These are phyloP conservation scores for Penicillium salamii DNA, from an alignment of 495 filamentous ascomycete species.

Conservation along the genomic window DNA sequence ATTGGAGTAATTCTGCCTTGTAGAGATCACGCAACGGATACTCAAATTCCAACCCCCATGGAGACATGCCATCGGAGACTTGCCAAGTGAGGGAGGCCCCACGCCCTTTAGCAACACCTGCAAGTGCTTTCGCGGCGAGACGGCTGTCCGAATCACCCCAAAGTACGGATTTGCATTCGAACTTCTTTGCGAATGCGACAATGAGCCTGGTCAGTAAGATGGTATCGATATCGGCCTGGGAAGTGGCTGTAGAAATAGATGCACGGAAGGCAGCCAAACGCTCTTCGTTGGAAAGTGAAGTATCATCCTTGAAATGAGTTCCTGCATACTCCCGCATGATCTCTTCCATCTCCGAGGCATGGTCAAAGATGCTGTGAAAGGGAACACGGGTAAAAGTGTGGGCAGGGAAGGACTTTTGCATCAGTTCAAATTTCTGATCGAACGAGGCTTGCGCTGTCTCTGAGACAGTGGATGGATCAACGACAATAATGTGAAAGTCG, in stretches of 20 bases:
- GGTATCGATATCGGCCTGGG: slow-evolving; percentile 66
- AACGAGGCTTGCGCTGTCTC: slow-evolving; percentile 21
- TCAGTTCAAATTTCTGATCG: slow-evolving; percentile 32
- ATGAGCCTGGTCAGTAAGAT: slow-evolving; percentile 70
- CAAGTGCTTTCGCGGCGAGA: slow-evolving; percentile 80
- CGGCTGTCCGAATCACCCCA: slow-evolving; percentile 86
- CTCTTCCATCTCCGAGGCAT: slow-evolving; percentile 31
- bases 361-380: slow-evolving; percentile 56
- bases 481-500: slow-evolving; percentile 61
- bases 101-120: slow-evolving; percentile 86
- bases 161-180: slow-evolving; percentile 65
- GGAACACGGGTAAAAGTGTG: slow-evolving; percentile 53
- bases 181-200: slow-evolving; percentile 55
- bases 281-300: slow-evolving; percentile 33
- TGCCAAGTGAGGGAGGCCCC: slow-evolving; percentile 80
- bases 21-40: slow-evolving; percentile 82
- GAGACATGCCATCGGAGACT: slow-evolving; percentile 68
- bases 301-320: slow-evolving; percentile 25
- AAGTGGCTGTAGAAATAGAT: slow-evolving; percentile 66
- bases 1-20: slow-evolving; percentile 70
- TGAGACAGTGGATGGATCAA: slow-evolving; percentile 53
- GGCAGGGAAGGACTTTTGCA: slow-evolving; percentile 54
- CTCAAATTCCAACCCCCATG: slow-evolving; percentile 56
- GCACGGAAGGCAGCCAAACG: slow-evolving; percentile 53
- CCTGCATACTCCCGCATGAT: slow-evolving; percentile 28